A percentile compares a stretch with the other conserved stretches of the same genome.
Conservation (phyloP, 202 grass and related monocot species). For the Dendrocalamus latiflorus region DNA sequence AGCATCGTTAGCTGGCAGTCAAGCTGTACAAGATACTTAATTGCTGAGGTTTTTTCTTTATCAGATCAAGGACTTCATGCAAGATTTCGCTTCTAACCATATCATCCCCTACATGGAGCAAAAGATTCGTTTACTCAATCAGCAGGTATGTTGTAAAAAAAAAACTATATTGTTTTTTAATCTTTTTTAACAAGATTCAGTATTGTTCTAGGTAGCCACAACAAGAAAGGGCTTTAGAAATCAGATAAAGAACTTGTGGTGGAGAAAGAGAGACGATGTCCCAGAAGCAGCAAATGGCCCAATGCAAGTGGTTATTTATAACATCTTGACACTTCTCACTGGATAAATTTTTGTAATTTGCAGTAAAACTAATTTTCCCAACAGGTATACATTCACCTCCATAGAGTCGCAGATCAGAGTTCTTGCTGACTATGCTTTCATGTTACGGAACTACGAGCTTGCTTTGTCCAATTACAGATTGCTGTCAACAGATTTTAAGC, state of each 20-base stretch:
- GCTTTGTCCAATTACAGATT: slow-evolving; percentile 96
- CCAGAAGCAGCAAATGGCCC: slow-evolving; percentile 77
- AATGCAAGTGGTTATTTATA: slow-evolving; percentile 58
- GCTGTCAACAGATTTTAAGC: slow-evolving; percentile 91
- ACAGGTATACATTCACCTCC: slow-evolving; percentile 93
- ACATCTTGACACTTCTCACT: slow-evolving; percentile 16
- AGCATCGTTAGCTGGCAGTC: not conserved
- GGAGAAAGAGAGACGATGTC: slow-evolving; percentile 93
- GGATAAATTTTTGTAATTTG: slow-evolving; percentile 36
- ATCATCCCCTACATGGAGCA: slow-evolving; percentile 99
- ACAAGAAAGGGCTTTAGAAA: slow-evolving; percentile 97
- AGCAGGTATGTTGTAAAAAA: slow-evolving; percentile 69
- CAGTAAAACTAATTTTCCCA: slow-evolving; percentile 36
- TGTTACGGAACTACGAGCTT: slow-evolving; percentile 97
- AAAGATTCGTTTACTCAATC: slow-evolving; percentile 93
- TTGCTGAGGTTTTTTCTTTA: slow-evolving; percentile 14
- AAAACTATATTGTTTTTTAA: not conserved
- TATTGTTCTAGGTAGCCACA: slow-evolving; percentile 63
- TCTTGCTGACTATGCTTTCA: slow-evolving; percentile 94
- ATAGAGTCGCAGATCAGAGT: slow-evolving; percentile 98
- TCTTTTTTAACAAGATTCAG: slow-evolving; percentile 1
- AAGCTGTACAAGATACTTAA: slow-evolving; percentile 11
- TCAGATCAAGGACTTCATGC: slow-evolving; percentile 97
- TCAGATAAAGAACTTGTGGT: slow-evolving; percentile 99
- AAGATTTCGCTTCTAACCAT: slow-evolving; percentile 90